phyloP scores from a whole-genome alignment of 2,329 filamentous ascomycete species.

The Cylindrodendrum hubeiense region DNA sequence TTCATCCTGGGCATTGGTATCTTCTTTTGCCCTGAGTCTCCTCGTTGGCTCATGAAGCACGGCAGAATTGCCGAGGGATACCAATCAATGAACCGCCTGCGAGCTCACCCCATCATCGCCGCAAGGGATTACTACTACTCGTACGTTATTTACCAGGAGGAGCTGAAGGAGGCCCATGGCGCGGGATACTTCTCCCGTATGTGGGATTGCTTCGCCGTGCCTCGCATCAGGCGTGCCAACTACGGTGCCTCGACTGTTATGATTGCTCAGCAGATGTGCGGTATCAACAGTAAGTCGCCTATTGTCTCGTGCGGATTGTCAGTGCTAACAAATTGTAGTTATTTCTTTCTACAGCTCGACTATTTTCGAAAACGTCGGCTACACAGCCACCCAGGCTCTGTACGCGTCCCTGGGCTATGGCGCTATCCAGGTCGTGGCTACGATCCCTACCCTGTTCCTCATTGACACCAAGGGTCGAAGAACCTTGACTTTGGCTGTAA shows the following conservation, averaged over 20 bases:
- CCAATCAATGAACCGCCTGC: constrained; percentile 61
- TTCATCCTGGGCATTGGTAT: constrained; percentile 68
- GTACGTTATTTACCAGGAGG: constrained; percentile 53
- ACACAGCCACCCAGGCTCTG: constrained; percentile 42
- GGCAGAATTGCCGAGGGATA: constrained; percentile 69
- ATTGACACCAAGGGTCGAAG: constrained; percentile 44
- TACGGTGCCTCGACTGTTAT: constrained; percentile 83
- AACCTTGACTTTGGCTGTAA: constrained; percentile 37
- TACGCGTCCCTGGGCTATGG: constrained; percentile 49
- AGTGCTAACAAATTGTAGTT: constrained; percentile 24
- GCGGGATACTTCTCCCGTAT: constrained; percentile 48
- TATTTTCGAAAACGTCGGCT: constrained; percentile 43
- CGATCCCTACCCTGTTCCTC: constrained; percentile 45
- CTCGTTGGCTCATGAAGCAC: constrained; percentile 75
- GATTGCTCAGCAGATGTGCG: constrained; percentile 72
- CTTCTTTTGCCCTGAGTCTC: constrained; percentile 73
- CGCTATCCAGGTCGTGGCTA: constrained; percentile 48
- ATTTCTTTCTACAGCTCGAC: constrained; percentile 48
- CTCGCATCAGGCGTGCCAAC: constrained; percentile 77
- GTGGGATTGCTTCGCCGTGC: constrained; percentile 73
- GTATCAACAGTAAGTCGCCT: constrained; percentile 40
- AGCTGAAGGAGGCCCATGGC: constrained; percentile 44
- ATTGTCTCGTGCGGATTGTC: fast-evolving
- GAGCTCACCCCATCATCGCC: constrained; percentile 65
- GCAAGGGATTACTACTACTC: constrained; percentile 68